These are phyloP conservation scores for Violaceomyces palustris DNA, from an alignment of 1,284 basidiomycete genomes.

Conservation along the genomic window DNA sequence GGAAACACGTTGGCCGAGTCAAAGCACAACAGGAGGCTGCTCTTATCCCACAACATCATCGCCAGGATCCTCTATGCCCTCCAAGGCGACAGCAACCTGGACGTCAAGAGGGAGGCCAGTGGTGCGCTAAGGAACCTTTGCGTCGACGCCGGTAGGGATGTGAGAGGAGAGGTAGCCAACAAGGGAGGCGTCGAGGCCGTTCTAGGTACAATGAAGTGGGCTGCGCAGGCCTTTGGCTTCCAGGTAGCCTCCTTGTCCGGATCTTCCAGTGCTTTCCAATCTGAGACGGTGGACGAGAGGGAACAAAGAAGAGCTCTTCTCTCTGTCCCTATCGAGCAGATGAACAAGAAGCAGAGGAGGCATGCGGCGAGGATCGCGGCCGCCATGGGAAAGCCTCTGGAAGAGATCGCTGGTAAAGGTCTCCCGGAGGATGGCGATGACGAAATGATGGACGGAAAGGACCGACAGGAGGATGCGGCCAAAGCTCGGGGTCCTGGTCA, in stretches of 20 bases:
- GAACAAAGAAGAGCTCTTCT: slow-evolving; percentile 18
- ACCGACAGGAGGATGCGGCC: too few species aligned
- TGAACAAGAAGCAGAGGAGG: slow-evolving; percentile 51
- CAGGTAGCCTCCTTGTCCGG: slow-evolving; percentile 4
- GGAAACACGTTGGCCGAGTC: slow-evolving; percentile 20
- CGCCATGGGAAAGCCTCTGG: slow-evolving; percentile 19
- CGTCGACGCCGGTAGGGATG: slow-evolving; percentile 37
- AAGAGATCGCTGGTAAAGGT: slow-evolving; percentile 13
- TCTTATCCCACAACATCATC: slow-evolving; percentile 32
- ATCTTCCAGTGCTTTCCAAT: slow-evolving; percentile 6
- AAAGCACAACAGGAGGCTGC: slow-evolving; percentile 24
- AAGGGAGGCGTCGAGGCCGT: slow-evolving; percentile 28
- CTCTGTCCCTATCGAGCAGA: slow-evolving; percentile 42
- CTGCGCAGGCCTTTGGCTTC: slow-evolving; percentile 26
- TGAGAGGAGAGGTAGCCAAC: slow-evolving; percentile 32
- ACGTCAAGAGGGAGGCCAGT: slow-evolving; percentile 45
- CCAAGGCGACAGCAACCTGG: slow-evolving; percentile 29
- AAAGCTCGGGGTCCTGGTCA: too few species aligned
- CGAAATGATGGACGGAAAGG: slow-evolving; percentile 8
- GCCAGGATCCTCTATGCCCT: slow-evolving; percentile 39
- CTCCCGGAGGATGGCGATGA: slow-evolving; percentile 13
- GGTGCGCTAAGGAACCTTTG: slow-evolving; percentile 50
- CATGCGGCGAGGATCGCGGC: slow-evolving; percentile 42
- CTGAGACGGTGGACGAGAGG: slow-evolving; percentile 15
- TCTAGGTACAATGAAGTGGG: slow-evolving; percentile 35